Evolutionary conservation across 2,329 filamentous ascomycete species (phyloP).

Genomic region (Fusarium sp.): DNA sequence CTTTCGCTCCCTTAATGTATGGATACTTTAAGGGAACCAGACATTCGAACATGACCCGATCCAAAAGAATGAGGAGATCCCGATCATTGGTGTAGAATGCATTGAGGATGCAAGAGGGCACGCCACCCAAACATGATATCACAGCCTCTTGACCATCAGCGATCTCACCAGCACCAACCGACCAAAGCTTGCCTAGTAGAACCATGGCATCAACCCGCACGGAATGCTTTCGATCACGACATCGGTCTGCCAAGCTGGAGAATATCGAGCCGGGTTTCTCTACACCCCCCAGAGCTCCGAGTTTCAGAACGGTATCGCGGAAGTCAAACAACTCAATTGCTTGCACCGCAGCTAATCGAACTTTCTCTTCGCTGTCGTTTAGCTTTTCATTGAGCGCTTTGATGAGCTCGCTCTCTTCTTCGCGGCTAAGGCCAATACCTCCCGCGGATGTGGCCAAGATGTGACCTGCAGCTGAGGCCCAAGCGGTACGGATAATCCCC

Average conservation of each 20-base stretch:
- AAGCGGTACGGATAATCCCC: conserved; percentile 83
- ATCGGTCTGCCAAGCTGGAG: conserved; percentile 84
- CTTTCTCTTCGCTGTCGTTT: conserved; percentile 89
- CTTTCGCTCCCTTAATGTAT: conserved; percentile 67
- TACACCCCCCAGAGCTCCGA: conserved; percentile 82
- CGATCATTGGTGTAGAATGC: conserved; percentile 90
- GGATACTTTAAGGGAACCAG: conserved; percentile 93
- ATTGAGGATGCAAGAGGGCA: conserved; percentile 87
- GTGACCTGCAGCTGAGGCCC: conserved; percentile 85
- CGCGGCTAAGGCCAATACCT: conserved; percentile 85
- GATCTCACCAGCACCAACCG: conserved; percentile 90
- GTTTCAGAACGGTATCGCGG: conserved; percentile 82
- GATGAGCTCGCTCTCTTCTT: conserved; percentile 83
- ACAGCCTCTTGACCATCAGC: conserved; percentile 84
- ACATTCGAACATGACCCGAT: conserved; percentile 87
- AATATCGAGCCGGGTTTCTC: conserved; percentile 83
- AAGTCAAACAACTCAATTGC: conserved; percentile 86
- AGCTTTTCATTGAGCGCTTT: conserved; percentile 83
- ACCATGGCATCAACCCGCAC: conserved; percentile 91
- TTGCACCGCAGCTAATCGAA: conserved; percentile 89
- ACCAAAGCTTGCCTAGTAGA: conserved; percentile 88
- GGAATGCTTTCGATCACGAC: conserved; percentile 84
- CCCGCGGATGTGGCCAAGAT: conserved; percentile 94
- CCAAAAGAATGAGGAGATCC: conserved; percentile 86
- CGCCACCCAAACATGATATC: conserved; percentile 79